Base-by-base conservation (phyloP, 306 rosid species). In the Acacia crassicarpa region DNA sequence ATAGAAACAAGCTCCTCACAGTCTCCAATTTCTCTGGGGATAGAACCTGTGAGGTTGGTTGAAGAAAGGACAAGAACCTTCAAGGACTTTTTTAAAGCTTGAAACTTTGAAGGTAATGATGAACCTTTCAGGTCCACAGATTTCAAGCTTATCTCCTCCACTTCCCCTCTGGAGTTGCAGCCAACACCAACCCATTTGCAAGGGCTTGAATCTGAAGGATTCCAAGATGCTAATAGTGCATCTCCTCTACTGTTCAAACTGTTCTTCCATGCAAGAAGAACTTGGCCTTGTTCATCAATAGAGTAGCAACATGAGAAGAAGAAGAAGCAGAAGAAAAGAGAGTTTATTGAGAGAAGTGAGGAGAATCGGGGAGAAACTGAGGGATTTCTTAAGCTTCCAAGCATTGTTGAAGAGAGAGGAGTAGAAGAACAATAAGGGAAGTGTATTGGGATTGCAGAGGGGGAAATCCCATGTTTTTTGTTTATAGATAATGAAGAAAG, bases 381-480 rank as follows among this genome's bases (percentile, higher is more conserved):
- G 53, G 78, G 91, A 87, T 92, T 92, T 84, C 94, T 96, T 90
- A 87, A 88, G 90, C 30, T 80, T 85, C 83, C 90, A 95, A 97
- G 88, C 99, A 96, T 96, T 89, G 89, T 86, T 93, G 89, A 87
- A 90, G 91, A 89, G 89, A 83, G 91, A 87, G 80, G 86, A 86
- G 86, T 71, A 79, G 74, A 9, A 22, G 61, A 56, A 53, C 59
- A 19, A 20, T 81, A 71, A 89, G 74, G 87, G 92, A 88, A 92
- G 75, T 92, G 92, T 89, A 90, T 93, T 90, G 96, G 91, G 96
- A 96, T 90, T 91, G 99, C 74, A 85, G 92, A 91, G 89, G 91
- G 97, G 82, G 92, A 89, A 93, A 91, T 65, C 92, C 94, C 98
- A 92, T 96, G 92, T 89, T 91, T 89, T 92, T 93, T 93, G 98